These are phyloP conservation scores for Russula brevipes DNA, from an alignment of 768 basidiomycete genomes.

Conservation along the genomic window DNA sequence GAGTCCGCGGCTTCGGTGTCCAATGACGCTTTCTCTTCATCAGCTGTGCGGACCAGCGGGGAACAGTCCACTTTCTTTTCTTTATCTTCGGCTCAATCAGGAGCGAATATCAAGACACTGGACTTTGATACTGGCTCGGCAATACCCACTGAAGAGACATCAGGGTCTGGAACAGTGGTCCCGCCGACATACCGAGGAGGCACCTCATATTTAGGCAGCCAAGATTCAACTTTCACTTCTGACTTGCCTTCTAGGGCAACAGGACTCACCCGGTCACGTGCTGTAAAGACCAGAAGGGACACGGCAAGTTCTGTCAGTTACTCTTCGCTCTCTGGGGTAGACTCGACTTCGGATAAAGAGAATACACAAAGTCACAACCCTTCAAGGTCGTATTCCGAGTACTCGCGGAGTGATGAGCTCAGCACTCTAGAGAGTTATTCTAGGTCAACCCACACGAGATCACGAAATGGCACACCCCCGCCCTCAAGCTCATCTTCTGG, in stretches of 20 bases:
- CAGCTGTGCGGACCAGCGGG: conserved; percentile 34
- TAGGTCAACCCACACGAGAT: conserved; percentile 19
- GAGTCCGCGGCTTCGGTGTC: conserved; percentile 32
- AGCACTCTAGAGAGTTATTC: conserved; percentile 25
- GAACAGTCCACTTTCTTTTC: conserved; percentile 37
- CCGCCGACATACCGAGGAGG: conserved; percentile 14
- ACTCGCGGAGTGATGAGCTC: conserved; percentile 24
- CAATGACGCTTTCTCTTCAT: conserved; percentile 46
- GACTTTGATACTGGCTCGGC: conserved; percentile 32
- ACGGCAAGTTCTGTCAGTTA: conserved; percentile 41
- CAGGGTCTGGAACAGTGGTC: conserved; percentile 25
- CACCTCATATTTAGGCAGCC: not conserved
- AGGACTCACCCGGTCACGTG: conserved; percentile 52
- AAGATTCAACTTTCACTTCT: conserved; percentile 34
- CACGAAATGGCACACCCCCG: conserved; percentile 25
- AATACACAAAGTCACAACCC: conserved; percentile 37
- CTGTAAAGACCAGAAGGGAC: conserved; percentile 46
- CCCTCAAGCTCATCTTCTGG: conserved; percentile 33
- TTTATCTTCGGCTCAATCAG: conserved; percentile 31
- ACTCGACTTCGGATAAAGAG: conserved; percentile 55
- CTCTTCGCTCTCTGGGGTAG: conserved; percentile 37
- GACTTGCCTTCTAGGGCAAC: conserved; percentile 39
- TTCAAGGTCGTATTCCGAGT: conserved; percentile 29
- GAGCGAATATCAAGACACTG: conserved; percentile 29
- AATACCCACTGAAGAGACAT: conserved; percentile 38